These are phyloP conservation scores for Apiospora hydei DNA, from an alignment of 2,329 filamentous ascomycete genomes.

Conservation along the genomic window DNA sequence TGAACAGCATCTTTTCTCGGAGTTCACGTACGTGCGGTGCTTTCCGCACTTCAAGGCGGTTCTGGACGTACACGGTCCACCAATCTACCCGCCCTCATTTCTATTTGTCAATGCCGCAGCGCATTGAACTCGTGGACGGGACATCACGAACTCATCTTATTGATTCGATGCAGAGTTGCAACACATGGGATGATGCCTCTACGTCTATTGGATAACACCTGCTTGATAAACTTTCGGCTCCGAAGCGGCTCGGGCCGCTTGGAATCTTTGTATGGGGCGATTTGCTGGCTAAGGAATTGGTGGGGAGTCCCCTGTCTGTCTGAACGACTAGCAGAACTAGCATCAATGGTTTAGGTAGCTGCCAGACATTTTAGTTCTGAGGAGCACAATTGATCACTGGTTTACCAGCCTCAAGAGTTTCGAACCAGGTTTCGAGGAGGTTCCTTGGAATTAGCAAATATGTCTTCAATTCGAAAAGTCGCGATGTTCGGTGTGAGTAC, in stretches of 20 bases:
- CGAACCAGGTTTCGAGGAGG: background rate
- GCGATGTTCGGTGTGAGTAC: conserved; percentile 38
- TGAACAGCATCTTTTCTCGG: background rate
- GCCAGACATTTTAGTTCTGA: background rate
- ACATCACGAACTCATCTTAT: background rate
- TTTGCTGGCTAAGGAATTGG: background rate
- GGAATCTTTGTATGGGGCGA: background rate
- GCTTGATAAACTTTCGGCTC: background rate
- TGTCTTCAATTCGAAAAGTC: conserved; percentile 34
- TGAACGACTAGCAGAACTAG: background rate
- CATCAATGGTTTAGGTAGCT: background rate
- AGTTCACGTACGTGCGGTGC: background rate
- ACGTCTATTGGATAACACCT: background rate
- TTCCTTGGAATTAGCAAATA: background rate
- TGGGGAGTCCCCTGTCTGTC: background rate
- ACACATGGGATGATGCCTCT: background rate
- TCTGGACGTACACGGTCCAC: too few relatives aligned
- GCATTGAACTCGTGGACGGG: background rate
- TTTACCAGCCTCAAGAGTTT: background rate
- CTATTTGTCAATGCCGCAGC: background rate
- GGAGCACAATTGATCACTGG: background rate
- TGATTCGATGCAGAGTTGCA: background rate
- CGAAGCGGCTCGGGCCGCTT: background rate
- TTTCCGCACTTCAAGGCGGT: too few relatives aligned
- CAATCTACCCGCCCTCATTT: too few relatives aligned